Evolutionary conservation across 106 monocot genomes (phyloP), one percentile per base, ranked within the genome.

Genomic region (Iris macrosiphon): DNA sequence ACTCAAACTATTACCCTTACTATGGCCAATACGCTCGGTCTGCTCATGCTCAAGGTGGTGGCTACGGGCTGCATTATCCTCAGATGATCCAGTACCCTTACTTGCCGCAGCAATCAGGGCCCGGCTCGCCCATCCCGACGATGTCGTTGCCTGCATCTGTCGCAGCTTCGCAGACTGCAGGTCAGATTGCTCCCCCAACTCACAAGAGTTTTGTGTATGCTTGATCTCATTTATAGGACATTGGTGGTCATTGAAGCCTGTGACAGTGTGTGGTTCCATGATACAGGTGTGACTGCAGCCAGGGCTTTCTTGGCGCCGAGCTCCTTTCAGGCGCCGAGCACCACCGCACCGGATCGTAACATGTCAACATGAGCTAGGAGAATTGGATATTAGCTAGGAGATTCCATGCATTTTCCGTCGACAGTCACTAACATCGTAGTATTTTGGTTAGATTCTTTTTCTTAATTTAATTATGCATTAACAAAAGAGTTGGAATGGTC

Each of bases 51-150:
- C 70, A 66, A 14, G 58, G 44, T 7, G 58, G 44, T 7, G 61
- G 49, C 2, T 77, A 55, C 26, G 71, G 70, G 11, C 23, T 70
- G 17, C 77, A 60, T 29, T 70, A 78, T 19, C 59, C 64, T 37
- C 85, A 81, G 45, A 77, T 81, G 77, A 26, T 81, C 38, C 80
- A 75, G 12, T 81, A 81, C 73, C 66, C 72, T 34, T 77, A 74
- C 48, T 26, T 60, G 19, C 69, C 68, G n/a, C 80, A 72, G 49
- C 76, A 73, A 13, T 65, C 65, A 12, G 72, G 68, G 14, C 37
- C 65, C n/a, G 72, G 61, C 28, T 49, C 64, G 6, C 31, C 38
- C n/a, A 24, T 56, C 38, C 23, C 15, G 14, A 41, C 41, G 16
- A 39, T 57, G 8, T 41, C 57, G 0, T 27, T 57, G 40, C 57